Evolutionary conservation across 768 basidiomycete species (phyloP).

Genomic region (Russula emetica): DNA sequence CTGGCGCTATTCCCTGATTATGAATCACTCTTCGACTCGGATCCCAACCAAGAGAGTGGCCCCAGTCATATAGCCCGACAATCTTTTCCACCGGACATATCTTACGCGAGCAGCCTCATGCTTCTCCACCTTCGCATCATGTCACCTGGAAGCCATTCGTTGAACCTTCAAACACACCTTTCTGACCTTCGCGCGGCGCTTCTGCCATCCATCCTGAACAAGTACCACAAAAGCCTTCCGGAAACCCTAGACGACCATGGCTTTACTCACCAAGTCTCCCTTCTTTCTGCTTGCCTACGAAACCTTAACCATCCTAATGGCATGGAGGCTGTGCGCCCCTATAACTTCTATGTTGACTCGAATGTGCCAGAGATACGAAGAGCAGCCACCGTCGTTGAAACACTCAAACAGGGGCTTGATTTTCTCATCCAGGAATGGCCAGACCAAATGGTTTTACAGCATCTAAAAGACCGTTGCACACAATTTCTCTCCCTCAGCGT

Average conservation of each 20-base stretch:
- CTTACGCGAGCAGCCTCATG: constrained; percentile 41
- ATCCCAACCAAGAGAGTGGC: neutral
- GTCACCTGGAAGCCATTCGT: constrained; percentile 30
- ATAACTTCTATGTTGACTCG: constrained; percentile 79
- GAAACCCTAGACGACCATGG: constrained; percentile 47
- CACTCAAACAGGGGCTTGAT: constrained; percentile 51
- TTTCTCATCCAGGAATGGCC: constrained; percentile 79
- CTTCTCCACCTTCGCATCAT: constrained; percentile 48
- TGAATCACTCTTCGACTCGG: constrained; percentile 44
- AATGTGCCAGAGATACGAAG: constrained; percentile 70
- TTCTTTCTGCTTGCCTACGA: constrained; percentile 43
- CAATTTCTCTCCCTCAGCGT: constrained; percentile 57
- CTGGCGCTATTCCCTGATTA: constrained; percentile 81
- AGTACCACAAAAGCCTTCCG: constrained; percentile 13
- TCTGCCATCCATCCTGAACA: constrained; percentile 23
- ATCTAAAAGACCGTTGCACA: constrained; percentile 69
- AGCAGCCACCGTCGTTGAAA: constrained; percentile 47
- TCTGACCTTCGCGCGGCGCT: constrained; percentile 22
- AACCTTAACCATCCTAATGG: constrained; percentile 32
- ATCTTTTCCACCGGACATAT: constrained; percentile 33
- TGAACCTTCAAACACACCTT: constrained; percentile 30
- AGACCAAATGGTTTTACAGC: constrained; percentile 94
- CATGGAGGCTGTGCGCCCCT: constrained; percentile 30
- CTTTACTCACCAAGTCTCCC: constrained; percentile 47
- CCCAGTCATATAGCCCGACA: constrained; percentile 16